These are phyloP conservation scores for Endoconidiophora polonica DNA, from an alignment of 2,329 filamentous ascomycete genomes.

Conservation along the genomic window DNA sequence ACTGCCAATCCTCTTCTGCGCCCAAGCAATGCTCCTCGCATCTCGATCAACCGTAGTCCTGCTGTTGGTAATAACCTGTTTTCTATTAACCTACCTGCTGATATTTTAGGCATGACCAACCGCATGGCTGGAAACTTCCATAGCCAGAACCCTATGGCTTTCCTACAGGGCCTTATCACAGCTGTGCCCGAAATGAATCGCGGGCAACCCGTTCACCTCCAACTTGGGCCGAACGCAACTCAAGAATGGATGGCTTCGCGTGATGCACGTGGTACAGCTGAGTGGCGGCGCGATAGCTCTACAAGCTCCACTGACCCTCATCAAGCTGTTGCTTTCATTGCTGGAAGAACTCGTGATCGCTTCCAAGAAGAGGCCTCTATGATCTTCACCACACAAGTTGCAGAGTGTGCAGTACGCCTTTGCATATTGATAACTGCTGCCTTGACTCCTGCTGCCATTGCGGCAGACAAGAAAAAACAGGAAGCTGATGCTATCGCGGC, in stretches of 20 bases:
- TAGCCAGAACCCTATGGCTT: conserved; percentile 34
- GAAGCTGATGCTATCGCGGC: conserved; percentile 18
- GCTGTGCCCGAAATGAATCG: conserved; percentile 30
- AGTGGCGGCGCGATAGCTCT: conserved; percentile 31
- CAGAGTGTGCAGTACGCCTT: conserved; percentile 48
- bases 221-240: conserved; percentile 33
- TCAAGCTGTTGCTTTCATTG: conserved; percentile 60
- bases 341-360: conserved; percentile 54
- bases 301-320: conserved; percentile 39
- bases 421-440: conserved; percentile 54
- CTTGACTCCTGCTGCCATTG: conserved; percentile 70
- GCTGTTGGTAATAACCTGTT: conserved; percentile 24
- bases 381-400: conserved; percentile 46
- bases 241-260: conserved; percentile 32
- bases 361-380: conserved; percentile 86
- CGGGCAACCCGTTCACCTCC: conserved; percentile 40
- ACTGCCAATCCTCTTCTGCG: conserved; percentile 76
- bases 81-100: conserved; percentile 32
- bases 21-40: conserved; percentile 31
- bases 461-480: conserved; percentile 53
- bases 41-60: conserved; percentile 30
- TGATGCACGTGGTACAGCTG: conserved; percentile 23
- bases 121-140: conserved; percentile 8
- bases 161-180: conserved; percentile 40
- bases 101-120: conserved; percentile 23